Conservation (phyloP, 805 yeast species). For the Candida sakaeoensis region DNA sequence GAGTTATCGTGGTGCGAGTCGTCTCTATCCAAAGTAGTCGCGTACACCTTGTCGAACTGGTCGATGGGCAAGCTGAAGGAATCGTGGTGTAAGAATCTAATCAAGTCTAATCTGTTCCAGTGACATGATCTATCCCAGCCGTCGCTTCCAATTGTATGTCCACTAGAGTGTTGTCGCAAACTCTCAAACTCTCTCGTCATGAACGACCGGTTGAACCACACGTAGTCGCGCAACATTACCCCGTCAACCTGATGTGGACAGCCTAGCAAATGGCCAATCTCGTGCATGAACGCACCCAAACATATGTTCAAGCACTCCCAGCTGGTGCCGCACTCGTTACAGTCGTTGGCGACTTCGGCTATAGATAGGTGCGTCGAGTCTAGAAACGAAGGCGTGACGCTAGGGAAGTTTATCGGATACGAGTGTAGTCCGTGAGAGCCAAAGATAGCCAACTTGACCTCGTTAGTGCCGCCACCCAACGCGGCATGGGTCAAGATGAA, state of each 20-base stretch:
- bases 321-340: slow-evolving; percentile 74
- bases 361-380: slow-evolving; percentile 66
- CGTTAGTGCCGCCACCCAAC: slow-evolving; percentile 78
- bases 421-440: slow-evolving; percentile 91
- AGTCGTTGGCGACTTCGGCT: slow-evolving; percentile 84
- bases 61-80: slow-evolving; percentile 73
- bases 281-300: slow-evolving; percentile 92
- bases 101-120: slow-evolving; percentile 81
- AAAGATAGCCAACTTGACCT: slow-evolving; percentile 77
- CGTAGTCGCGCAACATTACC: slow-evolving; percentile 85
- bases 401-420: slow-evolving; percentile 86
- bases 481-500: slow-evolving; percentile 88
- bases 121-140: slow-evolving; percentile 61
- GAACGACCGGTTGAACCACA: slow-evolving; percentile 76
- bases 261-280: slow-evolving; percentile 86
- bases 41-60: slow-evolving; percentile 32
- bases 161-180: slow-evolving; percentile 46
- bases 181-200: slow-evolving; percentile 64
- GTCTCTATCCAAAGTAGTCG: slow-evolving; percentile 25
- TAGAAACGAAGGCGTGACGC: slow-evolving; percentile 60
- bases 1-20: slow-evolving; percentile 12
- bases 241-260: slow-evolving; percentile 91
- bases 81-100: slow-evolving; percentile 78
- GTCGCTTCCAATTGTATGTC: slow-evolving; percentile 38
- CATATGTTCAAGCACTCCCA: slow-evolving; percentile 91